These are phyloP conservation scores for Yamadazyma endophytica DNA, from an alignment of 805 yeast genomes.

Conservation along the genomic window DNA sequence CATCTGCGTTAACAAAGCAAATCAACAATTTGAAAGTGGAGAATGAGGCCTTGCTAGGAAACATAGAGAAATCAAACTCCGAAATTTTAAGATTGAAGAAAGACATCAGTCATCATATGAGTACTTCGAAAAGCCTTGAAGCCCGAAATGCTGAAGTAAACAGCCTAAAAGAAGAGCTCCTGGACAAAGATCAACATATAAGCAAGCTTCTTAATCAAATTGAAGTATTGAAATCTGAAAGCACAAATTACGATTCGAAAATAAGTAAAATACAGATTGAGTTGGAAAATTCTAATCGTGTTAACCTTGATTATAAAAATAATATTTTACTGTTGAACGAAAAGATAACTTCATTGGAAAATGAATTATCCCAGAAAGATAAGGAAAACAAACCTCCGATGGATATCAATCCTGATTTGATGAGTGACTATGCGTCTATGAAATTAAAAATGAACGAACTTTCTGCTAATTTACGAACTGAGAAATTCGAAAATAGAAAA, in stretches of 20 bases:
- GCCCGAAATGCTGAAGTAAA: constrained; percentile 2
- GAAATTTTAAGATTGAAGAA: constrained; percentile 9
- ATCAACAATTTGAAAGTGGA: constrained; percentile 10
- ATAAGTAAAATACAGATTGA: constrained; percentile 20
- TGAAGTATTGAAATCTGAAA: constrained; percentile 5
- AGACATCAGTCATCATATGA: constrained; percentile 1
- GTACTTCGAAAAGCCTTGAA: not conserved
- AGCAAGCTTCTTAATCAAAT: too few relatives aligned
- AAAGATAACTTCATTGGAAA: constrained; percentile 18
- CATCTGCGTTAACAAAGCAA: constrained; percentile 4
- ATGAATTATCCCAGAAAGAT: constrained; percentile 15
- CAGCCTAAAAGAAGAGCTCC: constrained; percentile 2
- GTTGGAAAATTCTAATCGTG: constrained; percentile 14
- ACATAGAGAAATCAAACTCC: constrained; percentile 9
- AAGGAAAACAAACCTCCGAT: constrained; percentile 35
- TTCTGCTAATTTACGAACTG: constrained; percentile 45
- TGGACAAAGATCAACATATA: constrained; percentile 11
- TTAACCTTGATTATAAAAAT: constrained; percentile 23
- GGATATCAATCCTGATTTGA: constrained; percentile 22
- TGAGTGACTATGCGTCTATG: constrained; percentile 44
- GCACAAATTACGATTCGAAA: constrained; percentile 2
- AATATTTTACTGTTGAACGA: constrained; percentile 22
- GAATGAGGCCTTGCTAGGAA: constrained; percentile 6
- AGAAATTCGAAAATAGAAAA: constrained; percentile 40
- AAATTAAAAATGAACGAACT: constrained; percentile 51